Evolutionary conservation across 2,329 filamentous ascomycete species (phyloP).

Genomic region (Trichoderma koningii): DNA sequence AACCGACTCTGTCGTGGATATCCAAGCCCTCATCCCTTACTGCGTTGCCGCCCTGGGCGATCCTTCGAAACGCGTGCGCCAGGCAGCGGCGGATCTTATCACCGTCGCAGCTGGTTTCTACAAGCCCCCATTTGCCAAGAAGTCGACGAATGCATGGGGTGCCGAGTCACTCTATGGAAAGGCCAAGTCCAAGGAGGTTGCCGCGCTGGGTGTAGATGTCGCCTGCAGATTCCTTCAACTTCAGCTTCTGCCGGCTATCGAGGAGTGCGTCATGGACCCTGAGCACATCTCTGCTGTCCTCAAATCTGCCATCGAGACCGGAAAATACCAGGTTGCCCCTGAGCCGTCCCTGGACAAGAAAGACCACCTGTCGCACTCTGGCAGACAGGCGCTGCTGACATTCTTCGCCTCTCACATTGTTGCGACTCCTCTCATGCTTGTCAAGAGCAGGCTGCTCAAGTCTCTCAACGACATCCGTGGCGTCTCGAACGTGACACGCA

Average conservation of each 20-base stretch:
- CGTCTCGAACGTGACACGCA: slow-evolving; percentile 68
- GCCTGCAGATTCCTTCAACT: slow-evolving; percentile 63
- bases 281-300: slow-evolving; percentile 69
- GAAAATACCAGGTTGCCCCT: slow-evolving; percentile 43
- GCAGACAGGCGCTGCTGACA: slow-evolving; percentile 65
- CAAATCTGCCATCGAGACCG: slow-evolving; percentile 44
- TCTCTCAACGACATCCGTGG: slow-evolving; percentile 72
- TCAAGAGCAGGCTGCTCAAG: slow-evolving; percentile 72
- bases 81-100: slow-evolving; percentile 70
- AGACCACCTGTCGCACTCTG: slow-evolving; percentile 58
- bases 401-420: slow-evolving; percentile 75
- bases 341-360: slow-evolving; percentile 52
- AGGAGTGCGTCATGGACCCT: slow-evolving; percentile 83
- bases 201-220: slow-evolving; percentile 61
- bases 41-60: slow-evolving; percentile 74
- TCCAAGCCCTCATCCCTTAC: slow-evolving; percentile 84
- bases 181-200: slow-evolving; percentile 46
- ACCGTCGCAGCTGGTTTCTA: slow-evolving; percentile 57
- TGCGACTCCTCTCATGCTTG: slow-evolving; percentile 65
- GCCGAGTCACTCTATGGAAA: slow-evolving; percentile 66
- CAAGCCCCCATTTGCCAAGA: slow-evolving; percentile 39
- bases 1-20: slow-evolving; percentile 57
- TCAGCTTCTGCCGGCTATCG: slow-evolving; percentile 72
- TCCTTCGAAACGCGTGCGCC: slow-evolving; percentile 72
- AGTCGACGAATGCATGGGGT: slow-evolving; percentile 59